Base-by-base conservation (phyloP, 225 moss, liverwort and hornwort species). In the Anthoceros angustus region DNA sequence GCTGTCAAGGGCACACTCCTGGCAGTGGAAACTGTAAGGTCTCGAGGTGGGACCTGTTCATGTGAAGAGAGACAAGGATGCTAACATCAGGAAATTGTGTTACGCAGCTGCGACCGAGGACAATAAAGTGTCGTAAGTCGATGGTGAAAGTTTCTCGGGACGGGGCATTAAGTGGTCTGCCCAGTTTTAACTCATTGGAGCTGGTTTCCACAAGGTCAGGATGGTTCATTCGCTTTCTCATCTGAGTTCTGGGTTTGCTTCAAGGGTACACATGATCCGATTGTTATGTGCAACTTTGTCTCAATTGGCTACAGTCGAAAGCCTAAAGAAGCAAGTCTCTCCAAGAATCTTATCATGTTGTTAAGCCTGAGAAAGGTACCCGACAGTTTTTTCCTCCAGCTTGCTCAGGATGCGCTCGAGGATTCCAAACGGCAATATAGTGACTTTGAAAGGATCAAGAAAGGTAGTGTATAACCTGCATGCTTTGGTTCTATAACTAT, bases 1-100 rank as follows among this genome's bases (percentile, higher is more conserved):
- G 55, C 55, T 20, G 55, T 55, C 10, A 55, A 55, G 55, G 55
- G 55, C 55, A 55, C 55, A 20, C n/a, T 55, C 8, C n/a, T 55
- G n/a, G 55, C 55, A 55, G 55, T 55, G 55, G 23, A 15, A 20
- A 55, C 18, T 55, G 55, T 55, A 20, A 55, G 55, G 12, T 55
- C 8, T 55, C 8, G 5, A 55, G n/a, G 6, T 46, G 45, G 23
- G 5, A 55, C 6, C 23, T 16, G 16, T 55, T 5, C 55, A 55
- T 7, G 16, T 55, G 12, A 12, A 15, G 55, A 32, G 32, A 32
- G 32, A 4, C 1, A 32, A 32, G 32, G 32, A 32, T 1, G 4
- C 32, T 32, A 4, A 32, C 32, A 32, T 32, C 1, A 4, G 32
- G 4, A 32, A 32, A 32, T 32, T 32, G 32, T 32, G 32, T 32